Base-by-base conservation (phyloP, 1,139 yeast genomes). In the Suzukiozyma palmioleophila region DNA sequence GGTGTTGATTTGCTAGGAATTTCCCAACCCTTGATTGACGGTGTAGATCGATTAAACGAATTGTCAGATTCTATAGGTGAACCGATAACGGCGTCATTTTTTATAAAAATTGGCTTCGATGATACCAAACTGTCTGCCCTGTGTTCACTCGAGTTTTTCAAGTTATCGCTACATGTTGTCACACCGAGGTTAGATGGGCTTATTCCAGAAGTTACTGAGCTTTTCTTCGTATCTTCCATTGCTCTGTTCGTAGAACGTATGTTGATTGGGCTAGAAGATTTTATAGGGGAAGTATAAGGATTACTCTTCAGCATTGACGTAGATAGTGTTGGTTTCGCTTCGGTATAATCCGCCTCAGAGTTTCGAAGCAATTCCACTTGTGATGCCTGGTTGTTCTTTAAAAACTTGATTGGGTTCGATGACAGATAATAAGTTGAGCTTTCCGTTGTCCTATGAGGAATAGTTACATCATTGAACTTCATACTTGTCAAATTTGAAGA, bases 21-120 rank as follows among this genome's bases (percentile, higher is more conserved):
- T 41, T 66, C 74, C 75, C 75, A 69, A 1, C 73, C 74, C 48
- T 61, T 62, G 1, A 47, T 41, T 1, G 70, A 60, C 1, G 64
- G 57, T 2, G 55, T 47, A 1, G 69, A 60, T 7, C 46, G 46
- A 4, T 51, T 44, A 21, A 52, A 52, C 0, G 69, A 64, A 36
- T 54, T 59, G 15, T 62, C 71, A 1, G 64, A 57, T 37, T 63
- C 51, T 34, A 48, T 37, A 2, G 51, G 44, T 9, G 57, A 43
- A 10, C 48, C 38, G 2, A 50, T 42, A 21, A 33, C 32, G 2
- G 25, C 31, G 6, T 26, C 33, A 3, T 32, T 9, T 11, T 18
- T 54, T 10, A 64, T 64, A 3, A 69, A 69, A 12, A 65, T 64
- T 1, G 71, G 71, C 26, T 38, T 31, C 3, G 46, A 40, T 6